Evolutionary conservation across 306 rosid species (phyloP), one percentile per base, ranked within the genome.

Genomic region (Begonia masoniana): DNA sequence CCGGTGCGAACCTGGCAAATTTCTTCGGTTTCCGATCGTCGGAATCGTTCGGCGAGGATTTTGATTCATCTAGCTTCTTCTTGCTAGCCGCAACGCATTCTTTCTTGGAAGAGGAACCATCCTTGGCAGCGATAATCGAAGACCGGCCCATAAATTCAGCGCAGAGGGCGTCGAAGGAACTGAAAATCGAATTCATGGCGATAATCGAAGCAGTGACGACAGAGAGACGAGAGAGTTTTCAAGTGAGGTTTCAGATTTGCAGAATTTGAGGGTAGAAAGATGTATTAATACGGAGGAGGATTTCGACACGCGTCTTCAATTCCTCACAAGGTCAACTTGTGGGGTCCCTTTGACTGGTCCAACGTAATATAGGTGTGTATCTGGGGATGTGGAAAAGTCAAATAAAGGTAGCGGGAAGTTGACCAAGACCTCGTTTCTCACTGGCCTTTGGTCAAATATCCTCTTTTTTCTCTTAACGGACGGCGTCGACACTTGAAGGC

Each of bases 111-210:
- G n/a, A 12, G 15, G 23, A 10, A 4, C 15, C 49, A 10, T 45
- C 49, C n/a, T 45, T 45, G 13, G 49, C 49, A 10, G 49, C n/a
- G n/a, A 45, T 7, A 2, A 3, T 55, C 12, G 4, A 10, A 13
- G 55, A 10, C 5, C 50, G 39, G 55, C 19, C 24, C 14, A 48
- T 23, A 26, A 59, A 21, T n/a, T 59, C 63, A n/a, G 63, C 63
- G 54, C 46, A 26, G n/a, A 59, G 21, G 19, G 31, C 26, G 47
- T 59, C 63, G 55, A 59, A 59, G 43, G 43, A 31, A 53, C 55
- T 59, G 63, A 59, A 59, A 41, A 59, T 59, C 35, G 63, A 59
- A 59, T 59, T 59, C 63, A 59, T 59, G 16, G 53, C 12, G 11
- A 21, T 2, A 7, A 31, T 5, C 8, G 39, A 31, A 5, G 39